Base-by-base conservation (phyloP, 345 rosid genomes). In the Anacardium occidentale region DNA sequence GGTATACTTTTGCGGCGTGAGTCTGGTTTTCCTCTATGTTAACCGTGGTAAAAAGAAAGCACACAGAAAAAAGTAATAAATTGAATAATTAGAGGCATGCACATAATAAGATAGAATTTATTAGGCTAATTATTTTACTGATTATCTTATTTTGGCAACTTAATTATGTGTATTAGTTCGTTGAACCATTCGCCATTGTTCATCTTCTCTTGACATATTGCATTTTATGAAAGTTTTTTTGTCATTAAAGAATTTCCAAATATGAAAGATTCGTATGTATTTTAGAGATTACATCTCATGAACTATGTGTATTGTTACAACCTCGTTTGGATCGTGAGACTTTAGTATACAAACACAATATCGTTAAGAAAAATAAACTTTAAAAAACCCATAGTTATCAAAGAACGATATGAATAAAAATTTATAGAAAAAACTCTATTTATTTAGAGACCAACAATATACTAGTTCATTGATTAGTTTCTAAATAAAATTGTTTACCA, bases 401-500 rank as follows among this genome's bases (percentile, higher is more conserved):
- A n/a, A n/a, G n/a, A n/a, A n/a, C n/a, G n/a, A n/a, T n/a, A n/a
- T n/a, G n/a, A n/a, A n/a, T n/a, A n/a, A n/a, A n/a, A n/a, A n/a
- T n/a, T n/a, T n/a, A n/a, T n/a, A n/a, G n/a, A n/a, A n/a, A n/a
- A n/a, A n/a, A n/a, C n/a, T n/a, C n/a, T n/a, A n/a, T 29, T 29
- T 1, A 29, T 29, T 29, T 29, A 1, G 32, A 3, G 32, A 29
- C 1, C 1, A 29, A 29, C 3, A 29, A 3, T 29, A 29, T 47
- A 15, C 51, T 6, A 68, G 20, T 55, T 69, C 14, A 56, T 29
- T 44, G 22, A 44, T 12, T 57, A 5, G 9, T 42, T 57, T 34
- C 58, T 8, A 53, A 37, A 17, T 57, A 56, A 10, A 11, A 42
- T 57, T 44, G 55, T 40, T 69, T 64, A 69, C 73, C 37, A 2